phyloP scores from a whole-genome alignment of 176 grass and related monocot species.

The Hordeum marinum region DNA sequence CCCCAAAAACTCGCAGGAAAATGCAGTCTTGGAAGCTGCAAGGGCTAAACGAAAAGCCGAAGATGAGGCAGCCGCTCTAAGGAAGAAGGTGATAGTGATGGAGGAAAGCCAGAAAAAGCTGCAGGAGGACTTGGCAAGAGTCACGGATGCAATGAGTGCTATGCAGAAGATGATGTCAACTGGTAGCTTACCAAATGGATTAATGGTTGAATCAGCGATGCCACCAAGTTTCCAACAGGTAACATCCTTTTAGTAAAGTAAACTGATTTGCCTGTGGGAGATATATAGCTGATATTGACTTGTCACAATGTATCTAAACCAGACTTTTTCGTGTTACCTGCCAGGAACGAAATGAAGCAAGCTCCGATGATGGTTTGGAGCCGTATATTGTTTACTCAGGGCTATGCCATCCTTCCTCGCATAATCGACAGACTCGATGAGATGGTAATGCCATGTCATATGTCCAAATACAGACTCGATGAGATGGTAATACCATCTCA shows the following conservation, averaged over 20 bases:
- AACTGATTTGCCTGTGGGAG: background rate
- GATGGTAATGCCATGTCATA: background rate
- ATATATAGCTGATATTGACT: background rate
- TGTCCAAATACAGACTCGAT: background rate
- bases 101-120: constrained; percentile 46
- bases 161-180: constrained; percentile 19
- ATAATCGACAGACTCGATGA: background rate
- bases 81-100: constrained; percentile 46
- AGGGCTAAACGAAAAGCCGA: constrained; percentile 43
- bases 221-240: constrained; percentile 21
- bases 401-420: background rate
- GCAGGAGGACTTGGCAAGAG: constrained; percentile 29
- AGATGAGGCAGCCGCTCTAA: constrained; percentile 35
- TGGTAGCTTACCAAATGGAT: background rate
- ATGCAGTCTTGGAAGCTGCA: background rate
- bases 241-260: background rate
- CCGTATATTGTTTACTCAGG: background rate
- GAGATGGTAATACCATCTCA: background rate
- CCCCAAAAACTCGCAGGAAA: background rate
- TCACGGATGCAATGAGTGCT: constrained; percentile 17
- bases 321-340: background rate
- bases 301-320: background rate
- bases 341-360: background rate
- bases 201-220: background rate
- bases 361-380: background rate